Evolutionary conservation across 768 basidiomycete genomes (phyloP), one percentile per base, ranked within the genome.

Genomic region (Pleurotus salmoneostramineus): DNA sequence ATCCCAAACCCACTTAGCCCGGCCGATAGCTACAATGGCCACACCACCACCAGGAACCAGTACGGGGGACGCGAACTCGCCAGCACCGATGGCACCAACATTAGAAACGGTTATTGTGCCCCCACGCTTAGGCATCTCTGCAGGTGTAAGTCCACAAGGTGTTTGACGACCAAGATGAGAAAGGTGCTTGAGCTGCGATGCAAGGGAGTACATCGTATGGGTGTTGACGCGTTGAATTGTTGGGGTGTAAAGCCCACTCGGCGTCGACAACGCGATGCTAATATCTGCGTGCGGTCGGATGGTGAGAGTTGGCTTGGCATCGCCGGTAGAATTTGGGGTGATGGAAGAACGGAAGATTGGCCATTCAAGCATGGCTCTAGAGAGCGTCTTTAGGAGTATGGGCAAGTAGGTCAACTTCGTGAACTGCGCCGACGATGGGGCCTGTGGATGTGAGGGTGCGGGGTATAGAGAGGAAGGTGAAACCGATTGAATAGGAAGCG

Each of bases 101-200:
- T 95, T 95, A 45, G 85, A 87, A 31, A 95, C 83, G 5, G 85
- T 91, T 49, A 94, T 69, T 6, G 93, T 93, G 2, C 88, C 91
- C 0, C 91, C 91, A 1, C 83, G 79, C 54, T 78, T 80, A 0
- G 87, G 89, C 83, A 91, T 88, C 63, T 93, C 88, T 3, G 74
- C 76, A 0, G 78, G 75, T 1, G 85, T 83, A 35, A 93, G 79
- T 4, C 74, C 87, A 62, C 75, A 81, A 0, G 91, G 91, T 0
- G 78, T 74, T 61, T 88, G 84, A 4, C 91, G 79, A 0, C 88
- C 91, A 10, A 87, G 79, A 60, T 83, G 68, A 0, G 84, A 76
- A 43, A 93, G 73, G 56, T 83, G 82, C 35, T 79, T 77, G 42
- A 94, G 75, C 1, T 76, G 74, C 0, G 85, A 81, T 4, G 88